Base-by-base conservation (phyloP, 345 rosid genomes). In the Pistacia integerrima region DNA sequence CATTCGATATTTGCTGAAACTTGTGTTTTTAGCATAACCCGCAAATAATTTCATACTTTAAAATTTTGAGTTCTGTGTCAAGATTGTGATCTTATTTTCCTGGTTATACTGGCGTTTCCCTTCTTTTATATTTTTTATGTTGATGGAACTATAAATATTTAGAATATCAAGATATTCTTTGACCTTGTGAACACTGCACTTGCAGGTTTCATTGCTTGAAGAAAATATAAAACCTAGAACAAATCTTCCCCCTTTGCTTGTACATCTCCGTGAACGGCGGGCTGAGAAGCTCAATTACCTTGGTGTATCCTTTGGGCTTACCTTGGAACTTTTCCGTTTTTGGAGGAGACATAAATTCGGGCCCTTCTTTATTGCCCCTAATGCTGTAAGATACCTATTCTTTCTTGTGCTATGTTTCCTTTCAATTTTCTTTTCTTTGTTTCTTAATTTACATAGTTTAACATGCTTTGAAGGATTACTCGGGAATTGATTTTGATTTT, bases 271-370 rank as follows among this genome's bases (percentile, higher is more conserved):
- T 49, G 99, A 96, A 72, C 87, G 97, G 57, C 86, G 41, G 64
- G 91, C 98, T 58, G 97, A 96, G 79, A 96, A 87, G 78, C 97
- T 96, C 38, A 90, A 96, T 81, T 96, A 93, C 77, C 77, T 96
- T 44, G 99, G 93, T 82, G 99, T 93, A 72, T 96, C 99, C 70
- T 96, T 96, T 84, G 99, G 99, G 82, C 97, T 96, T 74, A 96
- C 98, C 49, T 81, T 92, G 84, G 99, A 92, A 79, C 98, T 96
- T 70, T 88, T 91, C 62, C 97, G 97, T 74, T 96, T 96, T 70
- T 96, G 99, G 99, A 86, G 92, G 86, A 93, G 86, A 76, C 97
- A 84, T 79, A 92, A 86, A 74, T 96, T 96, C 85, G 89, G 91
- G 64, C 99, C 99, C 5, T 96, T 96, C 85, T 96, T 91, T 79